These are phyloP conservation scores for Alternaria burnsii DNA, from an alignment of 2,329 filamentous ascomycete genomes.

Conservation along the genomic window DNA sequence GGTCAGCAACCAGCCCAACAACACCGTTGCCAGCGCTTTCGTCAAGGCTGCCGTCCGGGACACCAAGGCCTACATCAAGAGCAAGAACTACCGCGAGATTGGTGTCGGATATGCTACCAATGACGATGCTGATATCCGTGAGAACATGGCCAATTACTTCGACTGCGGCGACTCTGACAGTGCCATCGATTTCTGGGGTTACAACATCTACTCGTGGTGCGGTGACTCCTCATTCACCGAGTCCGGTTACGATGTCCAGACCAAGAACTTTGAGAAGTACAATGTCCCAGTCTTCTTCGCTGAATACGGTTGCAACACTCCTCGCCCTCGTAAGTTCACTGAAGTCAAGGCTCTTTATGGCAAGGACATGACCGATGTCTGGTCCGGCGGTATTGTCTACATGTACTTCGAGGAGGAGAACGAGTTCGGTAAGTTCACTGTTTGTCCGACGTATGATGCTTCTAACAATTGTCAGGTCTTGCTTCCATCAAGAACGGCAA, in stretches of 20 bases:
- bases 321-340: constrained; percentile 77
- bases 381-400: constrained; percentile 97
- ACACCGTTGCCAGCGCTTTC: constrained; percentile 89
- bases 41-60: constrained; percentile 98
- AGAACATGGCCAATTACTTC: constrained; percentile 88
- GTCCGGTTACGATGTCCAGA: constrained; percentile 84
- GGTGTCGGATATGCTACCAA: constrained; percentile 97
- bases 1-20: constrained; percentile 87
- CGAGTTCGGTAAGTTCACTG: constrained; percentile 74
- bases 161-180: constrained; percentile 75
- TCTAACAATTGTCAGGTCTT: constrained; percentile 61
- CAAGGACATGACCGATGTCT: constrained; percentile 80
- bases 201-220: constrained; percentile 99
- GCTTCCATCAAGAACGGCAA: constrained; percentile 66
- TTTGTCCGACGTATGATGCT: neutral
- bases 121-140: constrained; percentile 85
- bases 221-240: constrained; percentile 78
- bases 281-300: constrained; percentile 97
- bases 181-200: constrained; percentile 96
- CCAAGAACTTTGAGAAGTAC: constrained; percentile 86
- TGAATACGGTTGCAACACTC: constrained; percentile 93
- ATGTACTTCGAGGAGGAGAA: constrained; percentile 96
- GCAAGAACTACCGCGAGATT: constrained; percentile 77
- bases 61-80: constrained; percentile 91
- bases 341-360: constrained; percentile 86